phyloP scores from a whole-genome alignment of 306 rosid genomes.

The Vachellia pachyceras region DNA sequence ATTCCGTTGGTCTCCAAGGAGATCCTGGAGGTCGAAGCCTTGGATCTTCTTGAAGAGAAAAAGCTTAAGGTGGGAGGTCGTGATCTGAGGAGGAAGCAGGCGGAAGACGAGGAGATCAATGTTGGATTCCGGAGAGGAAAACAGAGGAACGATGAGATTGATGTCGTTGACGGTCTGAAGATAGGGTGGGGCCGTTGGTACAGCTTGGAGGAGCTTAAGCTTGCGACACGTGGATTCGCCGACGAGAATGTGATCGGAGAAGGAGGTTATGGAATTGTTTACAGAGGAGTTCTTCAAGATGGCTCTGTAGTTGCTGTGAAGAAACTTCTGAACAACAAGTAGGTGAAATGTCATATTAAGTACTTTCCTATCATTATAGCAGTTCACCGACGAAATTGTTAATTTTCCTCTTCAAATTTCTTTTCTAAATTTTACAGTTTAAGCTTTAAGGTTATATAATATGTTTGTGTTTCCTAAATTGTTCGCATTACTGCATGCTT shows the following conservation, averaged over 20 bases:
- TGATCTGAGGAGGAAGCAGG: conserved; percentile 47
- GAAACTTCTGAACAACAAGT: conserved; percentile 97
- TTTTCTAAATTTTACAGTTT: neutral
- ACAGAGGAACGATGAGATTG: conserved; percentile 50
- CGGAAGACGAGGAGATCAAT: conserved; percentile 30
- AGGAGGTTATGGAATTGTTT: conserved; percentile 95
- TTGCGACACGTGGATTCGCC: conserved; percentile 75
- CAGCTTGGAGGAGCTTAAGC: conserved; percentile 70
- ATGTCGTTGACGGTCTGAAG: conserved; percentile 58
- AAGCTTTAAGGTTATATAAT: neutral
- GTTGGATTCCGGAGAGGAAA: conserved; percentile 24
- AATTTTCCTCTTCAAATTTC: neutral
- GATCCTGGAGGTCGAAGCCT: conserved; percentile 64
- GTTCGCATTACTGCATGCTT: neutral
- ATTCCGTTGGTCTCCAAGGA: conserved; percentile 83
- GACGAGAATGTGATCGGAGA: conserved; percentile 87
- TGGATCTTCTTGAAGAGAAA: conserved; percentile 42
- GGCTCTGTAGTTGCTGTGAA: conserved; percentile 88
- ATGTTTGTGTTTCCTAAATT: neutral
- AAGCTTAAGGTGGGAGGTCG: conserved; percentile 41
- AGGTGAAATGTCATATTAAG: conserved; percentile 27
- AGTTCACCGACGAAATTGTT: neutral
- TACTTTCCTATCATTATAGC: neutral
- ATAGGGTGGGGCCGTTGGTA: conserved; percentile 99
- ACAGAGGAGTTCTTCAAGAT: conserved; percentile 72